Base-by-base conservation (phyloP, 202 grass and related monocot species). In the Bolboschoenoplectus hybrid region DNA sequence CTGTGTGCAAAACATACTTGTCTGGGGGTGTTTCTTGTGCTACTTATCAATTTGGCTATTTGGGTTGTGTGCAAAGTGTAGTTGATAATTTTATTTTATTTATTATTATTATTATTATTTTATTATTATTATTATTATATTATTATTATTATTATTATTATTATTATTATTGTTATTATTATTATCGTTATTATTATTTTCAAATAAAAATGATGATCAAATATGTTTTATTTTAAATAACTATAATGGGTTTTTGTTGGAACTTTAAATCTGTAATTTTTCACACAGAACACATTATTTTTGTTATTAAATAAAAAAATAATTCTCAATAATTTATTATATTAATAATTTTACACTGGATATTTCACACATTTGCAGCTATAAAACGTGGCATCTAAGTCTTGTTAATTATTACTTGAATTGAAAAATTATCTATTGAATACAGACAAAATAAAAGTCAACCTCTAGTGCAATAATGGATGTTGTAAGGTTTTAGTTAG, bases 1-100 rank as follows among this genome's bases (percentile, higher is more conserved):
- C 71, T 12, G 52, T 53, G 45, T 80, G 57, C 49, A 60, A 38
- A 80, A 20, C 76, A 80, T 61, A 26, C 52, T 52, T 40, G 76
- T 80, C 32, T 57, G 11, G 36, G 20, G 2, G 14, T 53, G 26
- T 79, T 79, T 79, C 11, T 55, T 32, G 11, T 58, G 49, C 38
- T 58, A 43, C 9, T 77, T 57, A 80, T 60, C 16, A 14, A 39
- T 61, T 61, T 39, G 17, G 35, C 16, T 7, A 39, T 61, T 61
- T 39, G 17, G 35, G 32, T 53, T 57, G 47, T 80, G 50, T 34
- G 50, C 32, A 17, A 39, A 38, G 38, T 60, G 19, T 5, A 80
- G 8, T 14, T 2, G 6, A 76, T 76, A 51, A 26, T 26, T 26
- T 26, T 26, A 26, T 26, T 26, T 26, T 26, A 26, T 26, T 26